phyloP scores from a whole-genome alignment of 1,284 basidiomycete species.

The Sphagnurus paluster region DNA sequence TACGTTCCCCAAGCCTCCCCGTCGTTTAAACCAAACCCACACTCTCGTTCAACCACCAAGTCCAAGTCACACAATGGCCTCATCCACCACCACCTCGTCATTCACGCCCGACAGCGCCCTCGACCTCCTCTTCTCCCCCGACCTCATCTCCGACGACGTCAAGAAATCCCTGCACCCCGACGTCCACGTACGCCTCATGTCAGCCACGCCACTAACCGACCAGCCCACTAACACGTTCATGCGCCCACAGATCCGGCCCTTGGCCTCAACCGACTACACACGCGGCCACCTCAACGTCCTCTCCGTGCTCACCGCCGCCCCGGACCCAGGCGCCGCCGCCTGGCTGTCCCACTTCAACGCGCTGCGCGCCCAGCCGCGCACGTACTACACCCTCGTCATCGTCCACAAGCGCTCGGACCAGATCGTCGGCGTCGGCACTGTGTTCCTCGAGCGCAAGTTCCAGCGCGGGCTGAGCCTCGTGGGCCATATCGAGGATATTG shows the following conservation, averaged over 20 bases:
- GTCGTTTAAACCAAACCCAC: too few species aligned
- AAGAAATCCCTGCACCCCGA: slow-evolving; percentile 54
- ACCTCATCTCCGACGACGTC: slow-evolving; percentile 65
- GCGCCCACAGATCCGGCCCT: slow-evolving; percentile 88
- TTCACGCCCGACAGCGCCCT: slow-evolving; percentile 73
- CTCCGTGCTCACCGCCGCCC: slow-evolving; percentile 74
- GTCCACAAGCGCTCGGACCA: slow-evolving; percentile 73
- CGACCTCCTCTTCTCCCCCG: slow-evolving; percentile 73
- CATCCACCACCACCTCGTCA: slow-evolving; percentile 11
- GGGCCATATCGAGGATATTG: slow-evolving; percentile 98
- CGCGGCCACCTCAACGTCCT: slow-evolving; percentile 87
- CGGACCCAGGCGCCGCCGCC: slow-evolving; percentile 72
- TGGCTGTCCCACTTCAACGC: slow-evolving; percentile 43
- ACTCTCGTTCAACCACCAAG: too few species aligned
- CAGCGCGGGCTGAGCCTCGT: slow-evolving; percentile 77
- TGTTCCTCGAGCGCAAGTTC: slow-evolving; percentile 95
- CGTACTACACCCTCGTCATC: slow-evolving; percentile 88
- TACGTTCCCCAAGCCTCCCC: too few species aligned
- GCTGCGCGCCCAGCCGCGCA: slow-evolving; percentile 52
- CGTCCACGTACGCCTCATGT: slow-evolving; percentile 43
- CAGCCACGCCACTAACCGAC: not conserved
- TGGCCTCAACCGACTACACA: slow-evolving; percentile 82
- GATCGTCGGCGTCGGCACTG: slow-evolving; percentile 83
- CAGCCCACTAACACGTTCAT: not conserved
- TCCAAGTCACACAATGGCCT: slow-evolving; percentile 13